phyloP scores from a whole-genome alignment of 208 protist species.

The Leishmania arabica region DNA sequence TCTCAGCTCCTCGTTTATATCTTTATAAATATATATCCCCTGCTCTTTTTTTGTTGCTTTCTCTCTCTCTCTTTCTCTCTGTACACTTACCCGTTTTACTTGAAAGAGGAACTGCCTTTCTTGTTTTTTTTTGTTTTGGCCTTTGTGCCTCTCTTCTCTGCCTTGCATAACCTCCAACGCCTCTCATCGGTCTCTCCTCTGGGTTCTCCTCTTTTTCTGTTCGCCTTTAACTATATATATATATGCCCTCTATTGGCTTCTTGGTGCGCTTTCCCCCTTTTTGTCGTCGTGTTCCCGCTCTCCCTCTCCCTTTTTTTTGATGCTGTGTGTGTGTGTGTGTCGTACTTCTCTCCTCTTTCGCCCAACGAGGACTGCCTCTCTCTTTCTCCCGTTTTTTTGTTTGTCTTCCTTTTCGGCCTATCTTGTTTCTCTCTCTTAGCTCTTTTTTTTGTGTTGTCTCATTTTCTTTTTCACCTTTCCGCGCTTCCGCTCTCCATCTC shows the following conservation, averaged over 20 bases:
- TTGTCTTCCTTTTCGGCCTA: background rate
- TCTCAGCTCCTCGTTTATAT: background rate
- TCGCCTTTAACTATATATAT: background rate
- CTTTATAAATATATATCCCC: background rate
- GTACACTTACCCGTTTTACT: conserved; percentile 18
- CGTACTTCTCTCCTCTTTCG: background rate
- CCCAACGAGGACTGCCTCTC: background rate
- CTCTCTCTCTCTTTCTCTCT: background rate
- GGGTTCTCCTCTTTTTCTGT: background rate
- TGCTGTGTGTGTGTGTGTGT: background rate
- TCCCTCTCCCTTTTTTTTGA: background rate
- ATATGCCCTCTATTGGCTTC: background rate
- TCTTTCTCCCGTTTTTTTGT: background rate
- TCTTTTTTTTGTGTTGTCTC: background rate
- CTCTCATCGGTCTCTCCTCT: background rate
- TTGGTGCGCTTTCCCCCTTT: background rate
- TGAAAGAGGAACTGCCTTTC: conserved; percentile 6
- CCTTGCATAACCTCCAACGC: background rate
- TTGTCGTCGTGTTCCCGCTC: too few relatives aligned
- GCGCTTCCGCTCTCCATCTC: background rate
- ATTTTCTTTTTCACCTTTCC: background rate
- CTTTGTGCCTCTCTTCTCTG: background rate
- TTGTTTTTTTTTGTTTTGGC: background rate
- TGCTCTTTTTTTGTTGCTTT: conserved; percentile 1
- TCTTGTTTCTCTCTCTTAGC: background rate